Conservation (phyloP, 2,329 filamentous ascomycete species). For the Didymosphaeria variabile region DNA sequence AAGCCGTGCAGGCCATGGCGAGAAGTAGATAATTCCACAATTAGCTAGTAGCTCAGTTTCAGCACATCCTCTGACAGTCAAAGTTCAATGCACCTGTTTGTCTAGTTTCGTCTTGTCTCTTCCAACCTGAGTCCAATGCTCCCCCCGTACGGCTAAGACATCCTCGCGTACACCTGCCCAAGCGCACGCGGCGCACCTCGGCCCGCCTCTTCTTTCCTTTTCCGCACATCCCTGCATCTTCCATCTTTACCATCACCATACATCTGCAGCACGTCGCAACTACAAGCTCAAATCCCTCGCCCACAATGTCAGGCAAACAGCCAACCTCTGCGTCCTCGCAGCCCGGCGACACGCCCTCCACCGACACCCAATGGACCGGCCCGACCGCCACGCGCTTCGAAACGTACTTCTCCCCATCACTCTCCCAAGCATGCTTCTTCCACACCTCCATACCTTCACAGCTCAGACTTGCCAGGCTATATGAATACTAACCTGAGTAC, state of each 20-base stretch:
- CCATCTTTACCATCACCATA: not conserved
- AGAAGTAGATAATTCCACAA: no score
- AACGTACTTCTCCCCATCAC: conserved; percentile 38
- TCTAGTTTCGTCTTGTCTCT: not conserved
- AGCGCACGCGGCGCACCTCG: conserved; percentile 2
- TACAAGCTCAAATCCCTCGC: conserved; percentile 8
- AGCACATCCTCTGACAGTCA: not conserved
- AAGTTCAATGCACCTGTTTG: no score
- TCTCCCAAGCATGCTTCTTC: not conserved
- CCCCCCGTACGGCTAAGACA: not conserved
- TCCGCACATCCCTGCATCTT: conserved; percentile 2
- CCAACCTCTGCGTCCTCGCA: not conserved
- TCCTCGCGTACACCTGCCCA: not conserved
- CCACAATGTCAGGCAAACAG: conserved; percentile 16
- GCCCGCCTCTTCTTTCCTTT: conserved; percentile 3
- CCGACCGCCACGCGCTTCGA: conserved; percentile 52
- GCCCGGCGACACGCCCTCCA: not conserved
- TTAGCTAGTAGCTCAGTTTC: not conserved
- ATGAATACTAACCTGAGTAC: conserved; percentile 9
- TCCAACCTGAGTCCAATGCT: not conserved
- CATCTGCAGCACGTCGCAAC: not conserved
- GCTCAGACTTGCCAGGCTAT: not conserved
- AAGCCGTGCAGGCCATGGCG: not conserved
- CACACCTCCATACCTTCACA: not conserved
- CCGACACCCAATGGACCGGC: conserved; percentile 28